phyloP scores from a whole-genome alignment of 1,284 basidiomycete genomes.

The Exobasidium rhododendri region DNA sequence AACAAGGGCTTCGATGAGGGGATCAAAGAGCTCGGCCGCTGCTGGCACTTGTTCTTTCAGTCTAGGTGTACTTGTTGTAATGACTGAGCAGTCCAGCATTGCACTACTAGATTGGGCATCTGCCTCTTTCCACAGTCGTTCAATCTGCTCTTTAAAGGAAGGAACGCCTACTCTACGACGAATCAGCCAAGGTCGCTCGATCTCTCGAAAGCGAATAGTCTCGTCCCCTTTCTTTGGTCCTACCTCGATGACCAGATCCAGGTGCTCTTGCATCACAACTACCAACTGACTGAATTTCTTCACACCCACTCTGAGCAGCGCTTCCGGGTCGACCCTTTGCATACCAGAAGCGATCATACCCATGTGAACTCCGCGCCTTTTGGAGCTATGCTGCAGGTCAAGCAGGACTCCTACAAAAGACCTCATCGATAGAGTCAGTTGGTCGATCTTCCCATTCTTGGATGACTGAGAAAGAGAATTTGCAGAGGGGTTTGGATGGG shows the following conservation, averaged over 20 bases:
- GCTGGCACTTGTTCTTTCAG: neutral
- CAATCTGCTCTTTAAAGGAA: neutral
- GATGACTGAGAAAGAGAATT: no score
- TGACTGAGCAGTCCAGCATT: no score
- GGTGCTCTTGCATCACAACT: neutral
- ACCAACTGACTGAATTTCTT: neutral
- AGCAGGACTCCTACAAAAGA: neutral
- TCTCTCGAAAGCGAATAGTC: neutral
- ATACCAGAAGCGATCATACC: neutral
- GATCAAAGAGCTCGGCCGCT: neutral
- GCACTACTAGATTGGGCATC: neutral
- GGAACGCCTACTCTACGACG: neutral
- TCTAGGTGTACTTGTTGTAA: no score
- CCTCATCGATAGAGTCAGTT: no score
- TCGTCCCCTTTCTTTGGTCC: neutral
- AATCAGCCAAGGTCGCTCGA: neutral
- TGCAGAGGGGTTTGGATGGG: no score
- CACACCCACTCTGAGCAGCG: neutral
- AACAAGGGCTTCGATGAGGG: neutral
- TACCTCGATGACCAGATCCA: neutral
- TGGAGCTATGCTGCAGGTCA: neutral
- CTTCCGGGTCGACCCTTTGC: neutral
- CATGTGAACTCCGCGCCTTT: neutral
- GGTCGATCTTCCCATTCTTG: no score
- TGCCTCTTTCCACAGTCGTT: neutral